Evolutionary conservation across 345 rosid genomes (phyloP), one percentile per base, ranked within the genome.

Genomic region (Camelina hispida): DNA sequence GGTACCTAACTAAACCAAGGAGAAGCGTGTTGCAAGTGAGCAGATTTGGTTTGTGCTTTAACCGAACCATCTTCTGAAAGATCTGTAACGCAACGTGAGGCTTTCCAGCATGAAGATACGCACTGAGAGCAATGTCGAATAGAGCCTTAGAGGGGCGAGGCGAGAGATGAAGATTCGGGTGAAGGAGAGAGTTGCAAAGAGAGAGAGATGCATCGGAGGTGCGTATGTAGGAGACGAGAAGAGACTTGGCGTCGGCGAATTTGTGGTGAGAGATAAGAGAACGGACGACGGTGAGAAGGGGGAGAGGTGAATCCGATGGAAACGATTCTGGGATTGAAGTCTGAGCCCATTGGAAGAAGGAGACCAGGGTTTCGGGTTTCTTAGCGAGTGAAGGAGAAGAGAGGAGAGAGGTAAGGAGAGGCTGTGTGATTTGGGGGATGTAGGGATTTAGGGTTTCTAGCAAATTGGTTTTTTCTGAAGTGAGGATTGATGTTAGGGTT

Each of bases 11-110:
- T 68, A 94, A 75, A 35, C 81, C 90, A 48, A 84, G 86, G 10
- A 91, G 83, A 66, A 91, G 91, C 53, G 82, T 78, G 34, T 86
- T 89, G 84, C 95, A 91, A 69, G 91, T 90, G 37, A 88, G 81
- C 57, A 78, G 58, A 63, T 82, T 91, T 2, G 98, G 98, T 50
- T 79, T 84, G 23, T 83, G 81, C 17, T 68, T 78, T 51, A 83
- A 60, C 15, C 86, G 82, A 73, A 81, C 84, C 96, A 91, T 88
- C 74, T 80, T 89, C 57, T 80, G 76, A 18, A 94, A 91, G 25
- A 94, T 74, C 77, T 88, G 84, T 4, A 83, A 77, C 6, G 95
- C 98, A 12, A 82, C 77, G 70, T 88, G 96, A 40, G 96, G 95
- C 68, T 63, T 82, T 34, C 85, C 85, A 2, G 83, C 76, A 8